Base-by-base conservation (phyloP, 345 rosid genomes). In the Pugionium dolabratum region DNA sequence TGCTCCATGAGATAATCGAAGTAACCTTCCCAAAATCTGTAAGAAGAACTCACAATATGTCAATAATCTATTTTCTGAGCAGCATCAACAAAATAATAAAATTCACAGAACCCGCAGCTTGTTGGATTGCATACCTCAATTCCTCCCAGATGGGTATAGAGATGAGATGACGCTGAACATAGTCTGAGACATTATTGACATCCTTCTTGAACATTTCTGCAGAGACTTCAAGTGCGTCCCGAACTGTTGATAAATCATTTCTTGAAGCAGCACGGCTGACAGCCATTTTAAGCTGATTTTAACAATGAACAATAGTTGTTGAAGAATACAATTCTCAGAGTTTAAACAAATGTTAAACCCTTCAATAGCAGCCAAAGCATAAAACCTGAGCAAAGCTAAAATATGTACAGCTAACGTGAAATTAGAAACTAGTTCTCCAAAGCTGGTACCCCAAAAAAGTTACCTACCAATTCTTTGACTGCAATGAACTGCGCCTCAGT, bases 1-100 rank as follows among this genome's bases (percentile, higher is more conserved):
- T 59, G 85, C 76, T 95, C 95, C 93, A 91, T 85, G 64, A 91
- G 84, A 87, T 81, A 73, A 76, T 95, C 99, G 67, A 90, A 91
- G 76, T 87, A 95, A 60, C 95, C 94, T 77, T 95, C 99, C 99
- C 97, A 95, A 70, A 95, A 95, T 83, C 99, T 95, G 83, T 79
- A 54, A 58, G 34, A 48, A 59, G 26, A 44, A 39, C 28, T 46
- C 56, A 61, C 31, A 60, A 3, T 54, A 41, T 53, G 27, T 66
- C 66, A 66, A 53, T 29, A 56, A 42, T 57, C 51, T 49, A 43
- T 36, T 29, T 54, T 46, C 62, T 50, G 31, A 69, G 48, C 50
- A 58, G 49, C 32, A 52, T 18, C 9, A 6, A 11, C 28, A 27
- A 25, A 47, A 8, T 37, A 11, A 27, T 5, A 9, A 18, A 31